Evolutionary conservation across 2,329 filamentous ascomycete species (phyloP).

Genomic region (Penicillium sp.): DNA sequence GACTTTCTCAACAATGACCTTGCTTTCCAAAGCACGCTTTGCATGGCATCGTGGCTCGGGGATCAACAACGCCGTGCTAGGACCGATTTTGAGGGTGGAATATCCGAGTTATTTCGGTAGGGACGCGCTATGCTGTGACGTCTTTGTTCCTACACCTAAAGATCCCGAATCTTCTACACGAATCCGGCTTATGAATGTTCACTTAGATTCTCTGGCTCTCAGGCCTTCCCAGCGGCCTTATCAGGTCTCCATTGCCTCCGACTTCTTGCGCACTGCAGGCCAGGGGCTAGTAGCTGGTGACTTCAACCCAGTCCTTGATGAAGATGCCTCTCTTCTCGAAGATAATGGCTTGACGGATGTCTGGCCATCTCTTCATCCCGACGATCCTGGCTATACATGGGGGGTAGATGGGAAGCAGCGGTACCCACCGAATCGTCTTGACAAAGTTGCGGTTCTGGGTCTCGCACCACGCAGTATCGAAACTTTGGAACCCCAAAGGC

Average conservation of each 20-base stretch:
- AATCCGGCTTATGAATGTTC: slow-evolving; percentile 38
- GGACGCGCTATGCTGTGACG: slow-evolving; percentile 10
- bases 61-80: slow-evolving; percentile 13
- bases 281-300: slow-evolving; percentile 39
- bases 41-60: background rate
- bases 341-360: slow-evolving; percentile 35
- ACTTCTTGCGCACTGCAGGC: slow-evolving; percentile 22
- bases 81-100: slow-evolving; percentile 31
- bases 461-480: slow-evolving; percentile 14
- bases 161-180: background rate
- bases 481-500: background rate
- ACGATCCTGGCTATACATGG: slow-evolving; percentile 38
- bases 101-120: slow-evolving; percentile 28
- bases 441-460: slow-evolving; percentile 35
- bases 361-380: slow-evolving; percentile 28
- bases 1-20: slow-evolving; percentile 19
- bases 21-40: slow-evolving; percentile 1
- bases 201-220: slow-evolving; percentile 36
- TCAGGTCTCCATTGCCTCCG: slow-evolving; percentile 28
- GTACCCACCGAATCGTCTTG: slow-evolving; percentile 35
- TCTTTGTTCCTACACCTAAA: slow-evolving; percentile 4
- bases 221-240: slow-evolving; percentile 27
- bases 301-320: slow-evolving; percentile 38
- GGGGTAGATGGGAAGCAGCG: slow-evolving; percentile 30
- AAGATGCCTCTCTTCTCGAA: slow-evolving; percentile 30